Evolutionary conservation across 1,284 basidiomycete genomes (phyloP).

Genomic region (Grifola frondosa): DNA sequence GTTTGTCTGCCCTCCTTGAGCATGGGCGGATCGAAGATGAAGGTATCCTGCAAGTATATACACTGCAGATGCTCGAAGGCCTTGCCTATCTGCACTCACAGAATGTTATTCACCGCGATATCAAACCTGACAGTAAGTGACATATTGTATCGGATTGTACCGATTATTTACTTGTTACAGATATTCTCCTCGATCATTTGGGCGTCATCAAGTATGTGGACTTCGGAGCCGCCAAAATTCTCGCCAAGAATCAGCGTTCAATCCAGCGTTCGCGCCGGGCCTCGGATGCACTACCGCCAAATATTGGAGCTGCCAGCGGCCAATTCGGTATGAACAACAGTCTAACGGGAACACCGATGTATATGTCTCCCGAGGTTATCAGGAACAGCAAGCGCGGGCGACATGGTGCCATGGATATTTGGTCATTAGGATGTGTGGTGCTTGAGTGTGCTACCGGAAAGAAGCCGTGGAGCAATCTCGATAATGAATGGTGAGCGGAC

Average conservation of each 20-base stretch:
- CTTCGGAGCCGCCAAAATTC: slow-evolving; percentile 97
- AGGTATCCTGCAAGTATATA: slow-evolving; percentile 93
- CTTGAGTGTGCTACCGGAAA: slow-evolving; percentile 95
- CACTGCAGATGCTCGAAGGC: slow-evolving; percentile 96
- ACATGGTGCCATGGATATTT: slow-evolving; percentile 98
- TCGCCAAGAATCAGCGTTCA: slow-evolving; percentile 91
- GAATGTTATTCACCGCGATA: slow-evolving; percentile 93
- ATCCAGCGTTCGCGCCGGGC: slow-evolving; percentile 72
- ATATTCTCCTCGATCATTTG: slow-evolving; percentile 92
- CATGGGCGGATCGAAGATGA: slow-evolving; percentile 98
- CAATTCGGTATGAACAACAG: slow-evolving; percentile 71
- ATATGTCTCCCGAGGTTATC: slow-evolving; percentile 99
- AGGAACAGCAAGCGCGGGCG: slow-evolving; percentile 86
- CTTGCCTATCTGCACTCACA: slow-evolving; percentile 92
- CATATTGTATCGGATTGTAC: no score
- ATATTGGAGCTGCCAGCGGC: slow-evolving; percentile 36
- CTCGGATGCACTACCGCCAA: slow-evolving; percentile 36
- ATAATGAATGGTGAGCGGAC: slow-evolving; percentile 90
- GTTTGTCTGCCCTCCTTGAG: slow-evolving; percentile 86
- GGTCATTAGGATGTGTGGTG: slow-evolving; percentile 96
- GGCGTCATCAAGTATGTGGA: slow-evolving; percentile 98
- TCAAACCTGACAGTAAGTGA: slow-evolving; percentile 97
- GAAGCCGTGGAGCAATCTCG: slow-evolving; percentile 97
- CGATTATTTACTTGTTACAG: no score
- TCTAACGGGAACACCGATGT: slow-evolving; percentile 98